Evolutionary conservation across 805 yeast species (phyloP), one percentile per base, ranked within the genome.

Genomic region (Zygoascus biomembranicola): DNA sequence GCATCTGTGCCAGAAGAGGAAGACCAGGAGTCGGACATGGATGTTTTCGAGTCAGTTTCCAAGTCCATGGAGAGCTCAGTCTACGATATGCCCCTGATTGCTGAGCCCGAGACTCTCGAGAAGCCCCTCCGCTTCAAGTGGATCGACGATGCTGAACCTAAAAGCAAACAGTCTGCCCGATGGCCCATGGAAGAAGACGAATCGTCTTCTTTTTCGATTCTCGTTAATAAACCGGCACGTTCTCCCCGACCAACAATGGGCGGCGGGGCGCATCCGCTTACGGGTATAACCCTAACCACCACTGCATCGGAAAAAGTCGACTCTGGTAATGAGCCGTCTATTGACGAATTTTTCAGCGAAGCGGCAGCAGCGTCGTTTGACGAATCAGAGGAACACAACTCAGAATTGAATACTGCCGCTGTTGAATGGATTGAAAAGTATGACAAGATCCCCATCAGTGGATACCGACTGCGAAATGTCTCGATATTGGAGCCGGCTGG

Each of bases 121-220:
- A 42, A 42, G 20, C 26, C 20, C 13, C 44, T 42, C 6, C 44
- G 44, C 3, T 42, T 42, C 10, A 42, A 42, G 14, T 42, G 26
- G 44, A 18, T 42, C 26, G 44, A 42, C 10, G 39, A 35, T 13
- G 16, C 13, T 13, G 44, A 42, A 42, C 8, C 16, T 4, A 42
- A 42, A 9, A 42, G 13, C 16, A 11, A 18, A 5, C 20, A 42
- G 14, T 5, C n/a, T 10, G 47, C 52, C 14, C 31, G 63, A 43
- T 61, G 63, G 63, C 64, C 63, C 16, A 57, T 61, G 11, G 59
- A 61, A 39, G 51, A 56, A 13, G 64, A 61, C 46, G 59, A 57
- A 6, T 56, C 64, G 11, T 53, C 64, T 8, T 54, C 63, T 9
- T 62, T 62, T 43, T 60, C 65, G 2, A 51, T 60, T 47, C 58